phyloP scores from a whole-genome alignment of 805 yeast genomes.

The Pichia cabralensis region DNA sequence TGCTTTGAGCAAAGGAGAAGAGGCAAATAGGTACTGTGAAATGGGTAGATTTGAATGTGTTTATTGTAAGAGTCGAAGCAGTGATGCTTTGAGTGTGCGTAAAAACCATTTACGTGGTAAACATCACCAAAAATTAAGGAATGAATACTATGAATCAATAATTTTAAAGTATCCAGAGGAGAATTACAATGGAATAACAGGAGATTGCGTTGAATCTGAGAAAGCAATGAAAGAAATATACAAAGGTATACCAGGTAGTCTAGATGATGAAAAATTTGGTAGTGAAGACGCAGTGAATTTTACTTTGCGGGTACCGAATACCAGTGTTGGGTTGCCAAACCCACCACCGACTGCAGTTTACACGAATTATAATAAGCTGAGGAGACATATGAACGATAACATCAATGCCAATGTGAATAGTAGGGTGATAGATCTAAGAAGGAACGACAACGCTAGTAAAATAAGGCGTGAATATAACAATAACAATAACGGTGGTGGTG shows the following conservation, averaged over 20 bases:
- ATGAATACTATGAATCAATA: constrained; percentile 59
- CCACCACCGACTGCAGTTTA: constrained; percentile 27
- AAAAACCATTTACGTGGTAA: constrained; percentile 71
- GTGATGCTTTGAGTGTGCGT: constrained; percentile 78
- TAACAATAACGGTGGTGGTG: too few relatives aligned
- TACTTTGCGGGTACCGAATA: constrained; percentile 2
- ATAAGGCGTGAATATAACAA: too few relatives aligned
- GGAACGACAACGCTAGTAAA: too few relatives aligned
- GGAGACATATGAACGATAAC: background rate
- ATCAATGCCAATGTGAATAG: background rate
- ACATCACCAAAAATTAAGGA: constrained; percentile 61
- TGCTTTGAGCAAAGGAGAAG: too few relatives aligned
- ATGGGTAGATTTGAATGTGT: constrained; percentile 78
- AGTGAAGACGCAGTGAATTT: background rate
- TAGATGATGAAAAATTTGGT: background rate
- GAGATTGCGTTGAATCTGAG: too few relatives aligned
- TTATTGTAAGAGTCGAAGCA: constrained; percentile 81
- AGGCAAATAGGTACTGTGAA: too few relatives aligned
- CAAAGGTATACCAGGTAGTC: constrained; percentile 26
- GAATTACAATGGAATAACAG: too few relatives aligned
- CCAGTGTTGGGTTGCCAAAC: constrained; percentile 22
- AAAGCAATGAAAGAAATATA: constrained; percentile 23
- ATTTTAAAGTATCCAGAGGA: constrained; percentile 10
- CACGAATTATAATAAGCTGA: background rate
- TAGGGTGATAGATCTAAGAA: too few relatives aligned